Evolutionary conservation across 371 early-diverging fungal genomes (phyloP), one percentile per base, ranked within the genome.

Genomic region (Capniomyces stellatus): DNA sequence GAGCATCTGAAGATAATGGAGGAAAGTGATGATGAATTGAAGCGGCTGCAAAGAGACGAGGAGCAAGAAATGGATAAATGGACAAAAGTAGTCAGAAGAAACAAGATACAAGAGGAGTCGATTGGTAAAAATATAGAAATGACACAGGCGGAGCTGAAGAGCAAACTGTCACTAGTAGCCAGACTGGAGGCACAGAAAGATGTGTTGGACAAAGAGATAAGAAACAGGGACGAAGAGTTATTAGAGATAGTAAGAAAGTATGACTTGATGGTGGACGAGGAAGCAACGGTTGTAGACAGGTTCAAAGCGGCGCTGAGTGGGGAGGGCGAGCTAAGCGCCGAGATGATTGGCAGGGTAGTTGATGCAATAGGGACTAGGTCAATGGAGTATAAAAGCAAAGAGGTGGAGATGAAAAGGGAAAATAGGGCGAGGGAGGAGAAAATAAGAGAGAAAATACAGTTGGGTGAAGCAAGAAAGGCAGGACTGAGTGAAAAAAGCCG

Each of bases 1-100:
- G 29, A 3, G 21, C 29, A 42, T 22, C 43, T 64, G 43, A 49
- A 55, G 39, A 47, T 29, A 6, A 44, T 51, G 18, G 28, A 58
- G 51, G 43, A 63, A 1, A 59, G 67, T 27, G 66, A 56, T 1
- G 69, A 57, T 3, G 54, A 42, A 15, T 59, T 66, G 29, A 46
- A 58, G 15, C 56, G 62, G 0, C 63, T 62, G 1, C 68, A 64
- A 43, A 50, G 54, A 19, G 58, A 58, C 24, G 31, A 64, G 22
- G 56, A 64, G 29, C 52, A 48, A 12, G 49, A 60, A 42, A 41
- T 64, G 13, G 28, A 52, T 10, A 63, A 52, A 10, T 61, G 61
- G 10, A 41, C 55, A 13, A 42, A 42, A 0, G 56, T 40, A 10
- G 35, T 35, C 15, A 6, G 35, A 6, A 35, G 6, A 35, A 35